Conservation (phyloP, 176 grass and related monocot genomes). For the Bolboschoenus planiculmis region DNA sequence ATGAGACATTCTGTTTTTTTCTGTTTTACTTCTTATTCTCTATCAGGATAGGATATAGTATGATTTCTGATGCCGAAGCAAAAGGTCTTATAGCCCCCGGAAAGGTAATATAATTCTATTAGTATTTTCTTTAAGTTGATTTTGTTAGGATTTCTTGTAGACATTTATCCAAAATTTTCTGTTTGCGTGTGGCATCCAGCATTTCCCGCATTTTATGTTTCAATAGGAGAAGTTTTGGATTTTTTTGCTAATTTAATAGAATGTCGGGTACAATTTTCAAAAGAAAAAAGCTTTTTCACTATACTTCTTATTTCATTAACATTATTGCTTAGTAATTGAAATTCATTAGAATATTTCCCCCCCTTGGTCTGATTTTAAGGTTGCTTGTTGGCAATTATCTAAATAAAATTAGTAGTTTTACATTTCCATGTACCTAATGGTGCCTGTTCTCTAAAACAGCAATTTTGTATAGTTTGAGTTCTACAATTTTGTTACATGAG, state of each 20-base stretch:
- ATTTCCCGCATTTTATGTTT: not conserved
- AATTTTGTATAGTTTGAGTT: not conserved
- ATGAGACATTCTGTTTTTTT: not conserved
- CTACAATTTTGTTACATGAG: not conserved
- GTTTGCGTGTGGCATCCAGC: not conserved
- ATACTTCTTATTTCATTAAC: not conserved
- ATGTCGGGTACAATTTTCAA: not conserved
- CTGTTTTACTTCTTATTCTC: not conserved
- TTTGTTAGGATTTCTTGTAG: not conserved
- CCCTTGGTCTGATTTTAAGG: not conserved
- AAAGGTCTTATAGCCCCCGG: conserved; percentile 80
- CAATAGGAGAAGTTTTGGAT: not conserved
- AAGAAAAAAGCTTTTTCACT: not conserved
- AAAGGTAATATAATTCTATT: conserved; percentile 38
- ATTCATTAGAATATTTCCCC: not conserved
- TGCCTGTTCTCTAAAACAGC: not conserved
- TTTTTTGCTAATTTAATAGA: not conserved
- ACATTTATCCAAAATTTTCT: not conserved
- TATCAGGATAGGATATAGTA: conserved; percentile 87
- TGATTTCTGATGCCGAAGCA: conserved; percentile 79
- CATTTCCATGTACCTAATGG: not conserved
- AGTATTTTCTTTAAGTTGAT: not conserved
- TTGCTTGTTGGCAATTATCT: not conserved
- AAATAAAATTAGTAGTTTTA: not conserved
- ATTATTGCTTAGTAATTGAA: not conserved